Evolutionary conservation across 768 basidiomycete species (phyloP).

Genomic region (Cubamyces sp.): DNA sequence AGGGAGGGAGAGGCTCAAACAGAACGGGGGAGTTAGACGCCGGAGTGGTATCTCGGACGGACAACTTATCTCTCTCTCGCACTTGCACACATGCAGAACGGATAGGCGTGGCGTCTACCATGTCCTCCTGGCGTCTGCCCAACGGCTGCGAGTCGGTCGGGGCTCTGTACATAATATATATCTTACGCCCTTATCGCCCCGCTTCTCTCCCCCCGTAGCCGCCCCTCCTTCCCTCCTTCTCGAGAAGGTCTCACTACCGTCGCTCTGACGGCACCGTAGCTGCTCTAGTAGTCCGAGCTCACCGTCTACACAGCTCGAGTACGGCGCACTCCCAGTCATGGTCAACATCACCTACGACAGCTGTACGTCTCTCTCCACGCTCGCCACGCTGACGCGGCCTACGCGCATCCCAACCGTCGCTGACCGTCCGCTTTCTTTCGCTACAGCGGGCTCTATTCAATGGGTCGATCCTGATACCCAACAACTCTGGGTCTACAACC

Average conservation of each 20-base stretch:
- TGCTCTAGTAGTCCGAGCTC: too few relatives aligned
- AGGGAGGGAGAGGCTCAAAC: neutral
- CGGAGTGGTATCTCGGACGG: neutral
- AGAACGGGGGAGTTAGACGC: neutral
- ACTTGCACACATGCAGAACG: neutral
- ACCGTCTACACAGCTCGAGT: neutral
- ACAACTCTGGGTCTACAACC: slow-evolving; percentile 47
- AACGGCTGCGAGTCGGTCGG: neutral
- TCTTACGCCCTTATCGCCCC: slow-evolving; percentile 4
- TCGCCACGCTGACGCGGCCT: neutral
- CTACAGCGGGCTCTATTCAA: slow-evolving; percentile 24
- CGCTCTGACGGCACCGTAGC: too few relatives aligned
- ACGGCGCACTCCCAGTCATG: slow-evolving; percentile 32
- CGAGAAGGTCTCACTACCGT: slow-evolving; percentile 6
- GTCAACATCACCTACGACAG: slow-evolving; percentile 49
- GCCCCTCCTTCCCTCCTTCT: slow-evolving; percentile 14
- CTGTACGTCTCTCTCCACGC: slow-evolving; percentile 34
- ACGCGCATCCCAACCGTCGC: neutral
- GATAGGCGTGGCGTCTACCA: neutral
- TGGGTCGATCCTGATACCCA: slow-evolving; percentile 33
- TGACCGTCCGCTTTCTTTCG: neutral
- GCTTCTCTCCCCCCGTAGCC: neutral
- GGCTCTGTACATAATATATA: slow-evolving; percentile 1
- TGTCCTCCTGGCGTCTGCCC: neutral
- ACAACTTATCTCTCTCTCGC: neutral